Evolutionary conservation across 352 stramenopile species (phyloP).

Genomic region (Globisporangium spinosum): DNA sequence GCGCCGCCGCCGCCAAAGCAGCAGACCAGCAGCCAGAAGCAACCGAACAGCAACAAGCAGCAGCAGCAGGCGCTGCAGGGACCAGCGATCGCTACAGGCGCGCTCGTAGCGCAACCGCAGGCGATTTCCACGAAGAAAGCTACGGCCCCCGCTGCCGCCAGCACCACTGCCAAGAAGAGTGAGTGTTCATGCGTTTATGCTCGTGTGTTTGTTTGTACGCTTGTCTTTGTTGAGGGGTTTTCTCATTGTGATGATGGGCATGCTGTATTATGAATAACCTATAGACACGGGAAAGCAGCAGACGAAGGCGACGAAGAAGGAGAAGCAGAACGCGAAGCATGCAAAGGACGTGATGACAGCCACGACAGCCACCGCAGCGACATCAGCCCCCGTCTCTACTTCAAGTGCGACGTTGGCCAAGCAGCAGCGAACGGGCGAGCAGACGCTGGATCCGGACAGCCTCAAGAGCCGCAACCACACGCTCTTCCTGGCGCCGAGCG

Average conservation of each 20-base stretch:
- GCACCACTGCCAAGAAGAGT: slow-evolving; percentile 1
- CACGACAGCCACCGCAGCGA: background rate
- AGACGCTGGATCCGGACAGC: slow-evolving; percentile 41
- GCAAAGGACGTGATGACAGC: slow-evolving; percentile 11
- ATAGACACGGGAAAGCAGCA: slow-evolving; percentile 24
- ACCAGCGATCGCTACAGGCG: background rate
- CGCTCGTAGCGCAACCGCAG: background rate
- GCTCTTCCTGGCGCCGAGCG: slow-evolving; percentile 45
- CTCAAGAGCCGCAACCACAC: slow-evolving; percentile 75
- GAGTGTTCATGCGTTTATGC: background rate
- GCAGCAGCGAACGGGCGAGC: background rate
- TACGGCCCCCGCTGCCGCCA: background rate
- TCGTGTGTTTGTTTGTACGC: background rate
- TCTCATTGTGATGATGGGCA: background rate
- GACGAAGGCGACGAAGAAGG: slow-evolving; percentile 31
- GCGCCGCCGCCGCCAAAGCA: slow-evolving; percentile 3
- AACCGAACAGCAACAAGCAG: slow-evolving; percentile 12
- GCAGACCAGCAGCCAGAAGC: slow-evolving; percentile 13
- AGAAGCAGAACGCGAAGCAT: slow-evolving; percentile 27
- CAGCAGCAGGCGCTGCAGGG: background rate
- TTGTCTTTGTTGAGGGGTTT: background rate
- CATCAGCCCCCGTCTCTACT: slow-evolving; percentile 5
- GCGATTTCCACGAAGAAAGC: background rate
- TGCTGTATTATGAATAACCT: slow-evolving; percentile 3
- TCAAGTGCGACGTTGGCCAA: background rate